Evolutionary conservation across 169 alveolate species (phyloP), one percentile per base, ranked within the genome.

Genomic region (Cryptosporidium sp.): DNA sequence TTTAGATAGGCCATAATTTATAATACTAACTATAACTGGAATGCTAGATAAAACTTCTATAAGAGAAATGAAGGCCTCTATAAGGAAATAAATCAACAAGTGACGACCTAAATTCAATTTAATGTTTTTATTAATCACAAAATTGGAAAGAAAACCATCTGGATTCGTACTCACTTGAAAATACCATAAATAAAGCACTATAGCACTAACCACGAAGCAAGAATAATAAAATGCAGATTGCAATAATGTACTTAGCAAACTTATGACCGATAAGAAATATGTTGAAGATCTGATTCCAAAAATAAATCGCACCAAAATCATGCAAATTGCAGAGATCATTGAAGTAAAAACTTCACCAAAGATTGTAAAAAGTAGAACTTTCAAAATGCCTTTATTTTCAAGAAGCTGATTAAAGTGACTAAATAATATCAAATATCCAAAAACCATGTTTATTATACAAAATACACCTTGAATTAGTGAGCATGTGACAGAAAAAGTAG

Each of bases 241-340:
- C 0, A 39, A 35, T 21, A 58, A 18, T 74, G 43, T 31, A 35
- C 43, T 58, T 61, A 74, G 16, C 14, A 74, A 35, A n/a, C 86
- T 61, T 21, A 61, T 61, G 6, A 59, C 39, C n/a, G 86, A 52
- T 55, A 74, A 23, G 58, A 59, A 74, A 39, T 74, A 39, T 35
- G 45, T 16, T 18, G 62, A 58, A n/a, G 86, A 52, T 74, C 86
- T 74, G 16, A 74, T 52, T 35, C 86, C 86, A 74, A 68, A 74
- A 16, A 74, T n/a, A 4, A 58, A 29, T 31, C 86, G 71, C 21
- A 74, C 71, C 10, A 58, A 37, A 29, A 74, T 48, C 50, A 74
- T 58, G n/a, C 51, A 51, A 3, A 74, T 21, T 10, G 43, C 39
- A 14, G 61, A 55, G 1, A 16, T 6, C 3, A 52, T 2, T 9